Conservation (phyloP, 176 grass and related monocot species). For the Tuctoria greenei region DNA sequence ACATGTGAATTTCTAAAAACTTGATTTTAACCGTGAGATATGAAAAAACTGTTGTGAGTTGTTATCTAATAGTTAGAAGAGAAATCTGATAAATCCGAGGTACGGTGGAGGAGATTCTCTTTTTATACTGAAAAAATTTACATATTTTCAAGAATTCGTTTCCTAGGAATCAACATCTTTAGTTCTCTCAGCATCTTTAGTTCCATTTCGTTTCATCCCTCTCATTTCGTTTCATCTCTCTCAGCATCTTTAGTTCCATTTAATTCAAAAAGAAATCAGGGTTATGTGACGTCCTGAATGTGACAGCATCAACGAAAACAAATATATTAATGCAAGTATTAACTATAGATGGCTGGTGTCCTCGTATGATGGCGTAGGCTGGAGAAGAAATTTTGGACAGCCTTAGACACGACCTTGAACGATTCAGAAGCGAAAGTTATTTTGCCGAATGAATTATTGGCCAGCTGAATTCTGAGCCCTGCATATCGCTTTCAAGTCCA, state of each 20-base stretch:
- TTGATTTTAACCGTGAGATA: too few species aligned
- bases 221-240: too few species aligned
- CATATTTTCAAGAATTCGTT: too few species aligned
- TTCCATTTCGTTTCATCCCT: too few species aligned
- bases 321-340: neutral
- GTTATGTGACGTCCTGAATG: neutral
- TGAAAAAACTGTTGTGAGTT: too few species aligned
- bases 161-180: too few species aligned
- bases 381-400: neutral
- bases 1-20: too few species aligned
- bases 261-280: neutral
- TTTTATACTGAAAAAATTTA: too few species aligned
- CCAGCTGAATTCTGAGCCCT: neutral
- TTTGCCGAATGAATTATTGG: conserved; percentile 3
- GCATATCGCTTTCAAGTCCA: conserved; percentile 8
- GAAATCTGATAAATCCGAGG: too few species aligned
- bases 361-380: neutral
- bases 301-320: neutral
- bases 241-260: neutral
- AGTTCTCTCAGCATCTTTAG: too few species aligned
- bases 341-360: neutral
- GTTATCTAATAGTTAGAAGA: too few species aligned
- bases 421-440: conserved; percentile 12
- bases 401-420: neutral
- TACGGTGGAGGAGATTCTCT: too few species aligned